Percentiles rank a stretch among this genome's conserved stretches.
phyloP scores from a whole-genome alignment of 495 filamentous ascomycete genomes.

The Lindgomyces ingoldianus region DNA sequence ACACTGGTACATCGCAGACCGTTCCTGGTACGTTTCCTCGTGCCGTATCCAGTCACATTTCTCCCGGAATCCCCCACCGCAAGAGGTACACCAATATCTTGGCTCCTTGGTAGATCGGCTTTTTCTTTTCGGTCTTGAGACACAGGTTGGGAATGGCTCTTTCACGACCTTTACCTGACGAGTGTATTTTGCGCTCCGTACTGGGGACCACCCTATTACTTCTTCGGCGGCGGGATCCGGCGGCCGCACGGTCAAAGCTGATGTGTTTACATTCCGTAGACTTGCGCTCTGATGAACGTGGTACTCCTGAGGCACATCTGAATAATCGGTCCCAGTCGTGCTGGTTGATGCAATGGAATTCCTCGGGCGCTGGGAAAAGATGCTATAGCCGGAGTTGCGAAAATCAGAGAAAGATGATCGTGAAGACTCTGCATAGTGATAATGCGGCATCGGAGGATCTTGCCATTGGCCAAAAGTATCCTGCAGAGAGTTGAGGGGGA shows the following conservation, averaged over 20 bases:
- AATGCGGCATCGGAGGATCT: background rate
- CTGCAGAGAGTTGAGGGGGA: background rate
- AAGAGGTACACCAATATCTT: slow-evolving; percentile 27
- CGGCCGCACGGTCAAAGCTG: background rate
- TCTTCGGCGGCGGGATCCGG: background rate
- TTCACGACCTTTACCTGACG: background rate
- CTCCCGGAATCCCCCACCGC: slow-evolving; percentile 12
- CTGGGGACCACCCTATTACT: background rate
- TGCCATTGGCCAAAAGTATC: background rate
- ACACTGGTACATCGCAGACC: slow-evolving; percentile 18
- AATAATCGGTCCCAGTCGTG: slow-evolving; percentile 9
- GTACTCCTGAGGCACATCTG: background rate
- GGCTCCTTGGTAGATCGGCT: slow-evolving; percentile 9
- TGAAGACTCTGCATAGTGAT: background rate
- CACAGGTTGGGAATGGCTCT: slow-evolving; percentile 16
- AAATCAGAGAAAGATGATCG: slow-evolving; percentile 10
- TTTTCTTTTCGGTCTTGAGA: slow-evolving; percentile 1
- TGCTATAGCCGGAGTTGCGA: slow-evolving; percentile 14
- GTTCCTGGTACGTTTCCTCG: slow-evolving; percentile 30
- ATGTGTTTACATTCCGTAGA: background rate
- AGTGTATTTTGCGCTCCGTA: background rate
- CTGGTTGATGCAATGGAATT: slow-evolving; percentile 17
- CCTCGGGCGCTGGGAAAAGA: slow-evolving; percentile 11
- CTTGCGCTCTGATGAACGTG: background rate
- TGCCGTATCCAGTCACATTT: slow-evolving; percentile 32